phyloP scores from a whole-genome alignment of 495 filamentous ascomycete genomes.

The Penicillium herquei region DNA sequence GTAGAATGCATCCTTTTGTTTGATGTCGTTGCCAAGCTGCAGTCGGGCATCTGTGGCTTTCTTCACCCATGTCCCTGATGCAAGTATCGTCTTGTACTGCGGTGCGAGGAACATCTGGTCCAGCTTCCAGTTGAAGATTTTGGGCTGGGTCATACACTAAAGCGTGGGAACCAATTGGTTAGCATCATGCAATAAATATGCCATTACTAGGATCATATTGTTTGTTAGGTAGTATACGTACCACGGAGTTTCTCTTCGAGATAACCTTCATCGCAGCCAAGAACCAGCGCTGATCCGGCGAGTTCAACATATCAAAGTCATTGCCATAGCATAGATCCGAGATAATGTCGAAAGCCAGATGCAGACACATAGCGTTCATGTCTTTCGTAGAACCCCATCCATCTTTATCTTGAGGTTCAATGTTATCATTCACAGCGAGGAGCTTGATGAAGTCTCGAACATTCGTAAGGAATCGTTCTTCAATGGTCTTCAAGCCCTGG shows the following conservation, averaged over 20 bases:
- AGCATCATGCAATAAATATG: background rate
- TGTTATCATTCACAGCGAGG: background rate
- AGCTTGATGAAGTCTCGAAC: background rate
- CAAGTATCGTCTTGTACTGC: constrained; percentile 20
- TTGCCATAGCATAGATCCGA: constrained; percentile 25
- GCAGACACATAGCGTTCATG: constrained; percentile 9
- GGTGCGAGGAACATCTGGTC: constrained; percentile 17
- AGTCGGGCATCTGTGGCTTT: constrained; percentile 41
- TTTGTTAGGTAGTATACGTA: background rate
- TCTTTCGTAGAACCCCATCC: constrained; percentile 11
- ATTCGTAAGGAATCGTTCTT: background rate
- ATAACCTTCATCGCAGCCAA: constrained; percentile 17
- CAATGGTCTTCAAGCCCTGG: background rate
- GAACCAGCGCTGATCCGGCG: constrained; percentile 20
- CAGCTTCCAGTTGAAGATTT: constrained; percentile 12
- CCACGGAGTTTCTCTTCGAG: constrained; percentile 10
- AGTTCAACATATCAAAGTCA: constrained; percentile 18
- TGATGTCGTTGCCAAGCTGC: constrained; percentile 28
- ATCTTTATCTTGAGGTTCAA: background rate
- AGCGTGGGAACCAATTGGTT: background rate
- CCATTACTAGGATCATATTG: background rate
- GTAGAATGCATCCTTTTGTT: constrained; percentile 58
- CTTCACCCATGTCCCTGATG: constrained; percentile 14
- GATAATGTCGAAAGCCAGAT: constrained; percentile 29
- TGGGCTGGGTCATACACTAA: constrained; percentile 8